Evolutionary conservation across 257 asterid genomes (phyloP).

Genomic region (Solanum appendiculatum): DNA sequence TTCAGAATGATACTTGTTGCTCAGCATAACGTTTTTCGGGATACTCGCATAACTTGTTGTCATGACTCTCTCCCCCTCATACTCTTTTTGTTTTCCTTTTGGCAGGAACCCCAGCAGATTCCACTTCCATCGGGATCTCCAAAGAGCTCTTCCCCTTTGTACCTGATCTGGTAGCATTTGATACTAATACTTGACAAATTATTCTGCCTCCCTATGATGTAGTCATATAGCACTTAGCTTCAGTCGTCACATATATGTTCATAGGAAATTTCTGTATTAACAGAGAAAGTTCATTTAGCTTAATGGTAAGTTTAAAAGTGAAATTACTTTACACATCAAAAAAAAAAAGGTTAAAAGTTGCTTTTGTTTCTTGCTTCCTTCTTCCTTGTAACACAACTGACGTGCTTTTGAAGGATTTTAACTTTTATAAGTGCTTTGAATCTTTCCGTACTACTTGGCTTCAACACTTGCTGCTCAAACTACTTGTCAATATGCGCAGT

Average conservation of each 20-base stretch:
- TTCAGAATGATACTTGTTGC: not conserved
- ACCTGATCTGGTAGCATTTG: constrained; percentile 73
- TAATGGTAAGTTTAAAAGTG: not conserved
- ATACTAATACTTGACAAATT: not conserved
- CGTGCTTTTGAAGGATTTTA: not conserved
- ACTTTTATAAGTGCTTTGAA: not conserved
- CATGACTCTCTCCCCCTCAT: not conserved
- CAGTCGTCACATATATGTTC: not conserved
- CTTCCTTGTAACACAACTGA: not conserved
- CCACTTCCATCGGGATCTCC: constrained; percentile 73
- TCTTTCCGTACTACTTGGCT: not conserved
- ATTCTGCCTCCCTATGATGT: not conserved
- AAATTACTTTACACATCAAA: not conserved
- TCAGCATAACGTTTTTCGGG: not conserved
- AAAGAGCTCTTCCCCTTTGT: constrained; percentile 49
- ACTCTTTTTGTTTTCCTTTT: not conserved
- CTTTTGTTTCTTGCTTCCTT: not conserved
- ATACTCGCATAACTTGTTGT: not conserved
- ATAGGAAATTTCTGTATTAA: not conserved
- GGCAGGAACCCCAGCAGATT: constrained; percentile 87
- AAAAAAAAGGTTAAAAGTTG: not conserved
- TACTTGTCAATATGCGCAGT: not conserved
- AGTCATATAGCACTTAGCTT: not conserved
- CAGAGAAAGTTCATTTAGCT: not conserved
- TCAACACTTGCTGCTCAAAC: not conserved